These are phyloP conservation scores for Saccharomycopsis selenospora DNA, from an alignment of 805 yeast species.

Conservation along the genomic window DNA sequence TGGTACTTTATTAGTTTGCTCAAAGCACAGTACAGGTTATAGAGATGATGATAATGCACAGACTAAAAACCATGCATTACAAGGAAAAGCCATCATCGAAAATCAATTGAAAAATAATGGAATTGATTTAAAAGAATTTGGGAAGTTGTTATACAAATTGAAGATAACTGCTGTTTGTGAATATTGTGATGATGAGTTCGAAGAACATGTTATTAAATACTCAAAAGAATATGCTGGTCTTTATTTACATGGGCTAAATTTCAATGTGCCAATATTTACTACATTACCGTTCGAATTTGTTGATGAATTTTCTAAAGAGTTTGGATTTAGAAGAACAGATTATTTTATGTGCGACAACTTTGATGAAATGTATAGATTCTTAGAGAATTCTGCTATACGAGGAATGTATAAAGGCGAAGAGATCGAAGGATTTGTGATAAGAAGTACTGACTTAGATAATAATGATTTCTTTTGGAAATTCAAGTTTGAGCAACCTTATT, in stretches of 20 bases:
- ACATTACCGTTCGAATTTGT: slow-evolving; percentile 63
- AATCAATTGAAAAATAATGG: slow-evolving; percentile 41
- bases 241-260: slow-evolving; percentile 83
- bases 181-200: slow-evolving; percentile 85
- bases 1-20: slow-evolving; percentile 78
- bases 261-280: slow-evolving; percentile 52
- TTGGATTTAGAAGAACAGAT: slow-evolving; percentile 64
- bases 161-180: slow-evolving; percentile 86
- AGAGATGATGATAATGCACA: slow-evolving; percentile 36
- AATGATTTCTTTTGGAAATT: slow-evolving; percentile 76
- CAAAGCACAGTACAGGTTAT: slow-evolving; percentile 83
- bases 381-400: slow-evolving; percentile 49
- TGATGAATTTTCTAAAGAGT: slow-evolving; percentile 47
- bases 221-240: slow-evolving; percentile 62
- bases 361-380: slow-evolving; percentile 38
- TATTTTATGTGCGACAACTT: slow-evolving; percentile 36
- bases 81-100: slow-evolving; percentile 55
- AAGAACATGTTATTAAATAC: slow-evolving; percentile 86
- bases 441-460: slow-evolving; percentile 29
- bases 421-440: slow-evolving; percentile 88
- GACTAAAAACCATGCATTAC: slow-evolving; percentile 62
- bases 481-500: slow-evolving; percentile 92
- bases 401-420: slow-evolving; percentile 70
- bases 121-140: slow-evolving; percentile 44
- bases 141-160: slow-evolving; percentile 39